These are phyloP conservation scores for Globisporangium spiculum DNA, from an alignment of 352 stramenopile genomes.

Conservation along the genomic window DNA sequence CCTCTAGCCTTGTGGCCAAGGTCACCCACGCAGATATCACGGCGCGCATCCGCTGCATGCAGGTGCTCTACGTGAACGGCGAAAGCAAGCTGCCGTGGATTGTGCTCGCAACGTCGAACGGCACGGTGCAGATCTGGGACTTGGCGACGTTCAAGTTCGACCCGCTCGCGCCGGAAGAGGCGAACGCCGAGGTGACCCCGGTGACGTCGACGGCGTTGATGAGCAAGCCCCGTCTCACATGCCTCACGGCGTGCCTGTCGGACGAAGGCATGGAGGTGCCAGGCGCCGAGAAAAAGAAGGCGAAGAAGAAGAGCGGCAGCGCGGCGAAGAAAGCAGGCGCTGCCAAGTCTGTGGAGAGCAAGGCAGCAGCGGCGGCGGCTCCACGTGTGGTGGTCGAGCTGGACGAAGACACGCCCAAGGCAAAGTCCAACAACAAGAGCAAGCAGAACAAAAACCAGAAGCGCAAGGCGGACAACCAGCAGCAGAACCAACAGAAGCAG, in stretches of 20 bases:
- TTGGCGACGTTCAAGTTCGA: conserved; percentile 61
- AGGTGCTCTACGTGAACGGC: conserved; percentile 68
- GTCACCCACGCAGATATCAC: conserved; percentile 60
- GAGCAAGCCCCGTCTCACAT: conserved; percentile 74
- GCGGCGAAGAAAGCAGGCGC: conserved; percentile 13
- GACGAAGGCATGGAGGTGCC: conserved; percentile 18
- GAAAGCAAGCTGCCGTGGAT: conserved; percentile 61
- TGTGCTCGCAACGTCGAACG: conserved; percentile 72
- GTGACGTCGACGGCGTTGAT: conserved; percentile 62
- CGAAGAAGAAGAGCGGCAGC: conserved; percentile 45
- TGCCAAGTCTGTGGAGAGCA: conserved; percentile 3
- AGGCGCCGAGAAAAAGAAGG: conserved; percentile 31
- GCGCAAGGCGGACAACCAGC: conserved; percentile 11
- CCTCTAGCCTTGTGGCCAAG: conserved; percentile 59
- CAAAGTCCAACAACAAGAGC: conserved; percentile 12
- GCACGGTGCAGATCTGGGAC: conserved; percentile 80
- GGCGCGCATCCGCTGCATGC: conserved; percentile 67
- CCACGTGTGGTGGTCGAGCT: conserved; percentile 74
- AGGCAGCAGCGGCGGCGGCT: conserved; percentile 26
- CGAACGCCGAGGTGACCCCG: conserved; percentile 51
- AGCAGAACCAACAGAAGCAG: conserved; percentile 23
- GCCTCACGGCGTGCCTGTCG: conserved; percentile 60
- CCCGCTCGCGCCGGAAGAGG: conserved; percentile 39
- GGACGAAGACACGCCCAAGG: conserved; percentile 20
- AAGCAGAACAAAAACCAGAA: conserved; percentile 15